Evolutionary conservation across 495 filamentous ascomycete genomes (phyloP).

Genomic region (Penicillium steckii): DNA sequence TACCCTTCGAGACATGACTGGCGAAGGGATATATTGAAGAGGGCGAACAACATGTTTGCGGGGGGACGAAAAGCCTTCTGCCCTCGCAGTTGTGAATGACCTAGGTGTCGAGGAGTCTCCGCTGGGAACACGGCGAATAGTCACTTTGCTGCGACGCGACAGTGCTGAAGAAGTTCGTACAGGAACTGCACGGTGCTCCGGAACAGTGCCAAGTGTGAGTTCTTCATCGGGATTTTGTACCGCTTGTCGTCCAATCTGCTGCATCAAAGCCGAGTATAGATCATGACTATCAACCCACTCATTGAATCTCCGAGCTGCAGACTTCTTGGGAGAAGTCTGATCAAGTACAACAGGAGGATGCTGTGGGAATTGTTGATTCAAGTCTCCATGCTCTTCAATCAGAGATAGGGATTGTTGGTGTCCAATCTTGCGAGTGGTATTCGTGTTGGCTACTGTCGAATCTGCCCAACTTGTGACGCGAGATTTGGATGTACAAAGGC

Average conservation of each 20-base stretch:
- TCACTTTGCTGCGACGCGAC: conserved; percentile 28
- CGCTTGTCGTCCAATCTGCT: conserved; percentile 49
- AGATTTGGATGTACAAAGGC: conserved; percentile 55
- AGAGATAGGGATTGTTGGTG: conserved; percentile 61
- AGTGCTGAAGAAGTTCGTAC: conserved; percentile 30
- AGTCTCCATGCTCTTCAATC: conserved; percentile 61
- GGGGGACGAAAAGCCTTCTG: conserved; percentile 23
- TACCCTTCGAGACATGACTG: background rate
- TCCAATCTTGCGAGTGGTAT: conserved; percentile 31
- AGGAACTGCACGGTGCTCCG: conserved; percentile 31
- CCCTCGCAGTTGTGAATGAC: conserved; percentile 32
- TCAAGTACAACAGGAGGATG: conserved; percentile 5
- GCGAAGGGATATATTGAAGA: background rate
- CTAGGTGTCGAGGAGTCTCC: conserved; percentile 29
- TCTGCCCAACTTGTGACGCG: conserved; percentile 76
- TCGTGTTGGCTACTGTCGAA: conserved; percentile 55
- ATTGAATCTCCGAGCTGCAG: conserved; percentile 16
- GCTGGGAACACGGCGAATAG: conserved; percentile 34
- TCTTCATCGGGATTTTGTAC: conserved; percentile 30
- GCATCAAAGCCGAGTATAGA: conserved; percentile 73
- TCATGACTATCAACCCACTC: conserved; percentile 58
- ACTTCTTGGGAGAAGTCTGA: conserved; percentile 5
- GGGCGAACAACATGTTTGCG: conserved; percentile 4
- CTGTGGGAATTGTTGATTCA: conserved; percentile 35
- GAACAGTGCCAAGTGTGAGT: conserved; percentile 30